Conservation (phyloP, 2,329 filamentous ascomycete genomes). For the Sclerotinia subarctica region DNA sequence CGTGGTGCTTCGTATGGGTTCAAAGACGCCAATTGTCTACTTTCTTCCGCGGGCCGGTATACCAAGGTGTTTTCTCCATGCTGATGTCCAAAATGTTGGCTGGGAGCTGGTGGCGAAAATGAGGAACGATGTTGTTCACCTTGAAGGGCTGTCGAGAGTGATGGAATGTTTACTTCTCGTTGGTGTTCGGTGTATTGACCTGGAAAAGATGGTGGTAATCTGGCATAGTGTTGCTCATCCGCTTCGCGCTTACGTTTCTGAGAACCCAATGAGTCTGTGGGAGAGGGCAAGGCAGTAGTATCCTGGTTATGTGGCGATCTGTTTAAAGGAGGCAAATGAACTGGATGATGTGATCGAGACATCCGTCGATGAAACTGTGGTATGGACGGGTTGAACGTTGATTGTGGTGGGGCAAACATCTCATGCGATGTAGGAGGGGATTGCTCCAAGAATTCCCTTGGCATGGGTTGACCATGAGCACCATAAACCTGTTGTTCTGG, state of each 20-base stretch:
- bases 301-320: neutral
- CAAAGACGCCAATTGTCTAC: conserved; percentile 11
- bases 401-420: neutral
- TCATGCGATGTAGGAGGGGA: conserved; percentile 23
- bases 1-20: neutral
- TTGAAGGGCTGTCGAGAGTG: neutral
- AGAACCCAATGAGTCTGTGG: conserved; percentile 35
- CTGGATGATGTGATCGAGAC: neutral
- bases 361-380: neutral
- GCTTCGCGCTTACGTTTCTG: conserved; percentile 35
- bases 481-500: conserved; percentile 40
- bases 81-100: conserved; percentile 27
- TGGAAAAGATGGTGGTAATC: conserved; percentile 38
- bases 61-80: conserved; percentile 20
- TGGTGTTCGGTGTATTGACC: conserved; percentile 31
- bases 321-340: neutral
- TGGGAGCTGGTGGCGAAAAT: conserved; percentile 40
- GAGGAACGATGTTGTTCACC: conserved; percentile 29
- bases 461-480: conserved; percentile 42
- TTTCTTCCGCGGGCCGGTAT: conserved; percentile 31
- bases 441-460: conserved; percentile 28
- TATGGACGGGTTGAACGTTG: neutral
- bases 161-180: conserved; percentile 27
- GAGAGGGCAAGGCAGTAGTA: conserved; percentile 30
- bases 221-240: conserved; percentile 39